phyloP scores from a whole-genome alignment of 257 asterid species.

The Lantana camara region DNA sequence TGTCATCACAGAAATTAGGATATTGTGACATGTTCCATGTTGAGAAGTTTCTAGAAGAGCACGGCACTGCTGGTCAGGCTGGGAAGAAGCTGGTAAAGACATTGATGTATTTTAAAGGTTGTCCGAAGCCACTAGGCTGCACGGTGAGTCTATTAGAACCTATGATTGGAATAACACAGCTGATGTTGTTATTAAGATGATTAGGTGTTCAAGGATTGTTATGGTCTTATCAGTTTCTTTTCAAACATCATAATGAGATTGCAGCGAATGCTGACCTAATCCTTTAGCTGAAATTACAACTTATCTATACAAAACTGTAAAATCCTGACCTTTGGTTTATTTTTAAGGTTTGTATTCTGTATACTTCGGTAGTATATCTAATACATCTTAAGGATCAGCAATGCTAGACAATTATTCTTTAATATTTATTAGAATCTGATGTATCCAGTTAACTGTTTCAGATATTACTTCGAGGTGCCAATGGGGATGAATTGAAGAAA shows the following conservation, averaged over 20 bases:
- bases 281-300: constrained; percentile 17
- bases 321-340: background rate
- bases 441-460: constrained; percentile 35
- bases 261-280: background rate
- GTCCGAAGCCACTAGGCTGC: constrained; percentile 96
- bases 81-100: constrained; percentile 84
- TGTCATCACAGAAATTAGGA: constrained; percentile 80
- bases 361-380: constrained; percentile 1
- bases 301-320: constrained; percentile 3
- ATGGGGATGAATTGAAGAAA: constrained; percentile 79
- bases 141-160: constrained; percentile 47
- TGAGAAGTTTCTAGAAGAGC: constrained; percentile 77
- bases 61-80: constrained; percentile 65
- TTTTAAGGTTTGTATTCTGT: background rate
- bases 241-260: constrained; percentile 1
- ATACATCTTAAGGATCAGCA: too few species aligned
- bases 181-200: constrained; percentile 18
- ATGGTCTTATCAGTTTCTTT: background rate
- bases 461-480: constrained; percentile 90
- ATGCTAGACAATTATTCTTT: constrained; percentile 17
- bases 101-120: constrained; percentile 93
- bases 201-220: background rate
- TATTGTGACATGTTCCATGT: constrained; percentile 85
- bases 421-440: constrained; percentile 19
- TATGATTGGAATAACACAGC: constrained; percentile 16